Percentiles rank a stretch among this genome's conserved stretches.
Conservation (phyloP, 352 stramenopile genomes). For the Globisporangium emineosum region DNA sequence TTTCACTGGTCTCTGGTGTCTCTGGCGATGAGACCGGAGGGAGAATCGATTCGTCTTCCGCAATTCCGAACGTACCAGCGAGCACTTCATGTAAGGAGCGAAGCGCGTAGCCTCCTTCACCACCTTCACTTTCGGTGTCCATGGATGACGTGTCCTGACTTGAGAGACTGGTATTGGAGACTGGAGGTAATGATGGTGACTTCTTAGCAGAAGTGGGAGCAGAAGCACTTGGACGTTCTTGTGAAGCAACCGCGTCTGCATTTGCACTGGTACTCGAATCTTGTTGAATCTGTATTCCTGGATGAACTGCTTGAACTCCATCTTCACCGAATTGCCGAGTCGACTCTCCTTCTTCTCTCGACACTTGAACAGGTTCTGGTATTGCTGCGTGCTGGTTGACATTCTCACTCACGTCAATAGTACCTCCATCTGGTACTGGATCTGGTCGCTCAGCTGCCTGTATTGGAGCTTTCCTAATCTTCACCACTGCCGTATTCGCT, state of each 20-base stretch:
- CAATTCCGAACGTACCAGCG: conserved; percentile 24
- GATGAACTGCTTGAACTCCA: background rate
- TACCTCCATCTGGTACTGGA: background rate
- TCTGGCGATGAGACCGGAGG: conserved; percentile 1
- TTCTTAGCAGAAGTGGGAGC: too few species aligned
- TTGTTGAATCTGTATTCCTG: background rate
- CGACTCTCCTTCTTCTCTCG: background rate
- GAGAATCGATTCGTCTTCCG: conserved; percentile 16
- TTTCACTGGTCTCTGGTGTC: background rate
- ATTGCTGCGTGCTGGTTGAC: background rate
- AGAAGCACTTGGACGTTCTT: too few species aligned
- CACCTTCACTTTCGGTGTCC: background rate
- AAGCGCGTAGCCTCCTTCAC: conserved; percentile 26
- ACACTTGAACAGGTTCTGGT: background rate
- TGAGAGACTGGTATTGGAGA: too few species aligned
- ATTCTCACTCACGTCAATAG: background rate
- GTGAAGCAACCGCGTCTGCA: background rate
- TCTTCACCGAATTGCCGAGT: background rate
- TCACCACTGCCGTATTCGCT: background rate
- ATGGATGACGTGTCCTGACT: background rate
- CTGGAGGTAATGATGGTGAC: too few species aligned
- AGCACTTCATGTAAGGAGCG: conserved; percentile 31
- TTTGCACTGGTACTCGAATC: background rate
- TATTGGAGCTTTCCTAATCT: background rate
- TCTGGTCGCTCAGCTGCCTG: background rate